Evolutionary conservation across 805 yeast species (phyloP).

Genomic region (Saturnispora serradocipensis): DNA sequence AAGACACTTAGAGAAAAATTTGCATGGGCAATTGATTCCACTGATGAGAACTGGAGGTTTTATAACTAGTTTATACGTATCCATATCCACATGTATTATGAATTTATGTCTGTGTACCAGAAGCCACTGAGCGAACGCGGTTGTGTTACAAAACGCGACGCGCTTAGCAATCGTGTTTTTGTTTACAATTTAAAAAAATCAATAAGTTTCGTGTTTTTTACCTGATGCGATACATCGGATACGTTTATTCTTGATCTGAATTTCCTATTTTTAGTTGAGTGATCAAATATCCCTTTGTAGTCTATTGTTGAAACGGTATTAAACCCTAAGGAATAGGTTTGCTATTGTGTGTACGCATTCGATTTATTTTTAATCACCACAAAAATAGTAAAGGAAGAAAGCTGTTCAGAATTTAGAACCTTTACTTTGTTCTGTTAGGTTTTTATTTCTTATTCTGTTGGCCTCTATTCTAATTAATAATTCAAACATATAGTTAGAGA

Average conservation of each 20-base stretch:
- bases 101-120: background rate
- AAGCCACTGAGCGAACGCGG: background rate
- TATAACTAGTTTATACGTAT: constrained; percentile 21
- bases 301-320: background rate
- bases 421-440: background rate
- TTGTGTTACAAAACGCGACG: background rate
- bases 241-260: background rate
- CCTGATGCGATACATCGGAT: background rate
- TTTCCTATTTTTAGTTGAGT: background rate
- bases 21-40: constrained; percentile 91
- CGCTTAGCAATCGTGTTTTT: background rate
- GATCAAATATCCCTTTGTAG: background rate
- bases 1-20: constrained; percentile 89
- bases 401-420: background rate
- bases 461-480: background rate
- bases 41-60: constrained; percentile 81
- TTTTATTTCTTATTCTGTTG: background rate
- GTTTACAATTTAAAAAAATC: background rate
- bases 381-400: background rate
- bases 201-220: background rate
- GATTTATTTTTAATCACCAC: background rate
- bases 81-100: background rate
- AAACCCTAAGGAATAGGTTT: background rate
- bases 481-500: background rate
- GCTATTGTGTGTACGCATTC: background rate